phyloP scores from a whole-genome alignment of 176 grass and related monocot species.

The Oropetium thomaeum region DNA sequence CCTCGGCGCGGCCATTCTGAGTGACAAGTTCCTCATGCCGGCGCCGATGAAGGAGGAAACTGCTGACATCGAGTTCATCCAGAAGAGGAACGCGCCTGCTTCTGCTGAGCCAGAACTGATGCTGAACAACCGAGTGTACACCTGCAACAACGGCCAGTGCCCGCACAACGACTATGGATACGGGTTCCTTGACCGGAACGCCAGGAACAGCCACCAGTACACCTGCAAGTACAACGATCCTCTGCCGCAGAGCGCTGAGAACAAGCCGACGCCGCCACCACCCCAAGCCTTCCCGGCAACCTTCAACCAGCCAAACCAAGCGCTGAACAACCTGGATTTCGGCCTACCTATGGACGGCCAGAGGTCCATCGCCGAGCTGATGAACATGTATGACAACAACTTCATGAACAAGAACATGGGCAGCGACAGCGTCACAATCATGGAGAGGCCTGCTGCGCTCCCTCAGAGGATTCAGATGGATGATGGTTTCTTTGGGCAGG shows the following conservation, averaged over 20 bases:
- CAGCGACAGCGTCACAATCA: constrained; percentile 42
- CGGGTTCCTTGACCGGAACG: constrained; percentile 75
- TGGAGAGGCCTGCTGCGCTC: constrained; percentile 40
- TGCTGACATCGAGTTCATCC: constrained; percentile 54
- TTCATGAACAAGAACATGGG: constrained; percentile 46
- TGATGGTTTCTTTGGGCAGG: constrained; percentile 60
- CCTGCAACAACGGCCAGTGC: constrained; percentile 75
- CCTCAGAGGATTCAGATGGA: constrained; percentile 53
- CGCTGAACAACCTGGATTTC: constrained; percentile 50
- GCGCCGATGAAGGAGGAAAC: constrained; percentile 70
- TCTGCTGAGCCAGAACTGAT: constrained; percentile 44
- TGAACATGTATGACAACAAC: constrained; percentile 76
- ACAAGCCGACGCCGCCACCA: constrained; percentile 43
- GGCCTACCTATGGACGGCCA: constrained; percentile 58
- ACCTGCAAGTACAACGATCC: constrained; percentile 60
- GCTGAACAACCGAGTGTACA: constrained; percentile 61
- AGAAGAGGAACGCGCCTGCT: constrained; percentile 45
- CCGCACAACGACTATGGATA: constrained; percentile 50
- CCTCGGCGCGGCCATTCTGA: constrained; percentile 42
- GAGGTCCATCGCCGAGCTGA: constrained; percentile 70
- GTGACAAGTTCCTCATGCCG: constrained; percentile 54
- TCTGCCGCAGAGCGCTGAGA: constrained; percentile 41
- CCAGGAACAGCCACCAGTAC: constrained; percentile 72
- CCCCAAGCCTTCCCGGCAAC: constrained; percentile 48
- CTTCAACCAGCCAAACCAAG: constrained; percentile 41